A percentile compares a stretch with the other conserved stretches of the same genome.
Conservation (phyloP, 83 land plant genomes). For the Diphasiastrum complanatum region DNA sequence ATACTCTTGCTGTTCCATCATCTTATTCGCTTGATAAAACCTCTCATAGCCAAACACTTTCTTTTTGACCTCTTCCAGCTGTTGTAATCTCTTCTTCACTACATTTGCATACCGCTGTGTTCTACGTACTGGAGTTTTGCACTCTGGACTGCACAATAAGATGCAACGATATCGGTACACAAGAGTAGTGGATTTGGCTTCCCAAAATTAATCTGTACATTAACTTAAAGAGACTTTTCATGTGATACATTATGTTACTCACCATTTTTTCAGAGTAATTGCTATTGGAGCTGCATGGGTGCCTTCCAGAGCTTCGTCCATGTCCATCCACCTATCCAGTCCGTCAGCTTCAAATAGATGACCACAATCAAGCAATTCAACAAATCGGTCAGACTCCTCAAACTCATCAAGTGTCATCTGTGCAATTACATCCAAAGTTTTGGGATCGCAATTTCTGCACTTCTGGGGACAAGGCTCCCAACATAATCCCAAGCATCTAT, state of each 20-base stretch:
- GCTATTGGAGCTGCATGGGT: background rate
- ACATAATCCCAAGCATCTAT: constrained; percentile 21
- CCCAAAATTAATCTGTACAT: background rate
- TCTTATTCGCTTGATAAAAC: too few relatives aligned
- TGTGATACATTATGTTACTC: background rate
- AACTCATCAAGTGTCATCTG: constrained; percentile 6
- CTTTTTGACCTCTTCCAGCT: constrained; percentile 9
- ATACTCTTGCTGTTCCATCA: too few relatives aligned
- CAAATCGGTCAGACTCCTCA: constrained; percentile 9
- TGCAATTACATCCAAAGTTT: constrained; percentile 15
- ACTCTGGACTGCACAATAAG: constrained; percentile 10
- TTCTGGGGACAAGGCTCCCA: constrained; percentile 22
- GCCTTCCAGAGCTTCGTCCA: background rate
- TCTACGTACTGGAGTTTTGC: constrained; percentile 15
- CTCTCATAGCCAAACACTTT: too few relatives aligned
- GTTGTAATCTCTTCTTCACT: background rate
- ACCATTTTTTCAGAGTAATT: constrained; percentile 14
- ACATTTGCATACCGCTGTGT: constrained; percentile 10
- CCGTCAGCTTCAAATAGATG: constrained; percentile 12
- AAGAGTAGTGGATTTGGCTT: background rate
- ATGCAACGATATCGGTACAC: background rate
- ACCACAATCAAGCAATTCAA: constrained; percentile 16
- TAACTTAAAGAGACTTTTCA: background rate
- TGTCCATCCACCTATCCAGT: constrained; percentile 19
- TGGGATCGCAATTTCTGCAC: constrained; percentile 17